These are phyloP conservation scores for Cucurbita argyrosperma DNA, from an alignment of 306 rosid genomes.

Conservation along the genomic window DNA sequence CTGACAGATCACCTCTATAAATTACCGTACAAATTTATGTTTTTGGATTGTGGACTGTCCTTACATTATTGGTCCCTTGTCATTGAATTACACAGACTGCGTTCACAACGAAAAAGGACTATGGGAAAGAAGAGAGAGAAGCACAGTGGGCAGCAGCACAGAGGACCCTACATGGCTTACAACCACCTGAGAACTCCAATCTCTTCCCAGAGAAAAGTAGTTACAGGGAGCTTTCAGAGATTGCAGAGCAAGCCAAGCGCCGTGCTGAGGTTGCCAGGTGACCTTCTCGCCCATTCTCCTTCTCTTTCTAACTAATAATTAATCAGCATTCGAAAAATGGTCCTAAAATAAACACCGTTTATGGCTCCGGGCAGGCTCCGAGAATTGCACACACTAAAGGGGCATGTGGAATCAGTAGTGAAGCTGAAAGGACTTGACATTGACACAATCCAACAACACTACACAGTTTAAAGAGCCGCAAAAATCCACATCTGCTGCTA, in stretches of 20 bases:
- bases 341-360: background rate
- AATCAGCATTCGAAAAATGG: too few species aligned
- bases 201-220: constrained; percentile 59
- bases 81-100: constrained; percentile 31
- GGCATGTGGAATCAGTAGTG: constrained; percentile 94
- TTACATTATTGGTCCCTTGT: too few species aligned
- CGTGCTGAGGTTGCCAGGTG: constrained; percentile 91
- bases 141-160: constrained; percentile 99
- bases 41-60: too few species aligned
- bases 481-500: background rate
- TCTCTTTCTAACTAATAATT: too few species aligned
- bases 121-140: constrained; percentile 96
- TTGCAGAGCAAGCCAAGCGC: constrained; percentile 95
- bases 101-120: constrained; percentile 93
- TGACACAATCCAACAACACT: constrained; percentile 89
- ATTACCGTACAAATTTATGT: too few species aligned
- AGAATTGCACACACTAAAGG: constrained; percentile 80
- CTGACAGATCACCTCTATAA: too few species aligned
- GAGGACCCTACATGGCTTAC: constrained; percentile 93
- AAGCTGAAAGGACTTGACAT: constrained; percentile 97
- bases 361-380: constrained; percentile 50
- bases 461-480: constrained; percentile 38
- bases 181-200: constrained; percentile 65
- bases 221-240: constrained; percentile 93
- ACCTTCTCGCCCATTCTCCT: too few species aligned